Evolutionary conservation across 192 early-diverging fungal genomes (phyloP).

Genomic region (Entomortierella parvispora): DNA sequence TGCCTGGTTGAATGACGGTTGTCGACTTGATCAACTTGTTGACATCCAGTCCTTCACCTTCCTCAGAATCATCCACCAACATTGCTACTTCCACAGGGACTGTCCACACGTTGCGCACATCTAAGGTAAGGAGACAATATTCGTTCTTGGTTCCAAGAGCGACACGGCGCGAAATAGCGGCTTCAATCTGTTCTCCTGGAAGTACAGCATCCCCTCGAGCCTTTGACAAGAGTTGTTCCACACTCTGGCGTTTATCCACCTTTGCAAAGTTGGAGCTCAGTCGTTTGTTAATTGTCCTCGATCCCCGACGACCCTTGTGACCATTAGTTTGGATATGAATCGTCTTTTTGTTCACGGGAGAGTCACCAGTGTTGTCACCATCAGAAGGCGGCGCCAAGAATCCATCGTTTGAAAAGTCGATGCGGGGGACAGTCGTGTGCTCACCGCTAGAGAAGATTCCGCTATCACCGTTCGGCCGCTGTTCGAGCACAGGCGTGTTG

Average conservation of each 20-base stretch:
- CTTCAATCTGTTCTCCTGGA: conserved; percentile 47
- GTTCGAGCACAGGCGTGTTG: conserved; percentile 24
- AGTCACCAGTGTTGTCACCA: neutral
- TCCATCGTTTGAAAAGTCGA: conserved; percentile 57
- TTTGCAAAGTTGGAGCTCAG: conserved; percentile 48
- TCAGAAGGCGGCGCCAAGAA: conserved; percentile 35
- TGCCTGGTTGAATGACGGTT: conserved; percentile 47
- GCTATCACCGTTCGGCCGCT: neutral
- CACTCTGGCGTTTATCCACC: conserved; percentile 48
- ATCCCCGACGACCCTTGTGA: conserved; percentile 36
- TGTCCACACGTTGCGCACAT: conserved; percentile 79
- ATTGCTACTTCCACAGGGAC: conserved; percentile 78
- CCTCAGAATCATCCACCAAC: conserved; percentile 70
- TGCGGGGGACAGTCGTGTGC: conserved; percentile 7
- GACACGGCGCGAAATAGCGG: conserved; percentile 43
- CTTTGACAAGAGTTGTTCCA: conserved; percentile 46
- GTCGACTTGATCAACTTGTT: conserved; percentile 46
- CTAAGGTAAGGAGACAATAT: conserved; percentile 81
- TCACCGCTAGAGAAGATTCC: conserved; percentile 12
- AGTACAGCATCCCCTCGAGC: conserved; percentile 39
- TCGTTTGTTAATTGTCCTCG: conserved; percentile 40
- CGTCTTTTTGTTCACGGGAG: neutral
- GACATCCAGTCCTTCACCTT: conserved; percentile 36
- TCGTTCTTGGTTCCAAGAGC: conserved; percentile 62
- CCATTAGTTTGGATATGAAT: conserved; percentile 15